phyloP scores from a whole-genome alignment of 176 grass and related monocot species.

The Oryza nivara region DNA sequence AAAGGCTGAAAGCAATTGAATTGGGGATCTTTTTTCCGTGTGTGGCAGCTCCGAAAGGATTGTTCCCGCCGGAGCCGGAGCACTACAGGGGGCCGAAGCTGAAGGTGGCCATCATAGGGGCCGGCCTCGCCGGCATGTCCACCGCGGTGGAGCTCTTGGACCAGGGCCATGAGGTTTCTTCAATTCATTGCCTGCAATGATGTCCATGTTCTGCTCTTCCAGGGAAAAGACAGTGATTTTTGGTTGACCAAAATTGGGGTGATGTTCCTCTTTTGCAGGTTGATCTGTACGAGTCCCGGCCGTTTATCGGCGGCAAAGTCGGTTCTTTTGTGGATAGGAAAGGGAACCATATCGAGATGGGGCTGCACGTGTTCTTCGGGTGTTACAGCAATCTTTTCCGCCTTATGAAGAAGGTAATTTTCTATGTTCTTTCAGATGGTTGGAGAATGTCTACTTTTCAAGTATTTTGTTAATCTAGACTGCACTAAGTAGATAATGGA shows the following conservation, averaged over 20 bases:
- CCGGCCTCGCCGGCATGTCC: conserved; percentile 93
- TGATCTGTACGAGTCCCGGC: conserved; percentile 85
- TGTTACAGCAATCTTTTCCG: conserved; percentile 99
- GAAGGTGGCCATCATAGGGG: conserved; percentile 90
- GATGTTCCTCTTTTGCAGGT: conserved; percentile 62
- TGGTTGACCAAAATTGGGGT: not conserved
- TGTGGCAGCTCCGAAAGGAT: conserved; percentile 76
- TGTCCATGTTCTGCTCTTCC: conserved; percentile 3
- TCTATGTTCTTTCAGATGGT: not conserved
- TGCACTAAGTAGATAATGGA: not conserved
- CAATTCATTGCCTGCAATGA: not conserved
- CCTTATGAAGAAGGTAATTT: conserved; percentile 87
- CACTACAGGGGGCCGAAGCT: conserved; percentile 86
- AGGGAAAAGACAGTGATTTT: not conserved
- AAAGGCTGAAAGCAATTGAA: not conserved
- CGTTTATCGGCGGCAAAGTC: conserved; percentile 92
- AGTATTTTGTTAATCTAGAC: not conserved
- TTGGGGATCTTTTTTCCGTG: not conserved
- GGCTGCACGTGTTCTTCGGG: conserved; percentile 93
- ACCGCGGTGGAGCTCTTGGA: conserved; percentile 95
- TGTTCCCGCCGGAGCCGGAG: conserved; percentile 86
- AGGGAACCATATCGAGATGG: conserved; percentile 99
- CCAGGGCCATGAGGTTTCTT: conserved; percentile 89
- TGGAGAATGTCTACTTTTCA: not conserved
- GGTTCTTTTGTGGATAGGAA: conserved; percentile 87